Evolutionary conservation across 768 basidiomycete species (phyloP), one percentile per base, ranked within the genome.

Genomic region (Pulveroboletus sp.): DNA sequence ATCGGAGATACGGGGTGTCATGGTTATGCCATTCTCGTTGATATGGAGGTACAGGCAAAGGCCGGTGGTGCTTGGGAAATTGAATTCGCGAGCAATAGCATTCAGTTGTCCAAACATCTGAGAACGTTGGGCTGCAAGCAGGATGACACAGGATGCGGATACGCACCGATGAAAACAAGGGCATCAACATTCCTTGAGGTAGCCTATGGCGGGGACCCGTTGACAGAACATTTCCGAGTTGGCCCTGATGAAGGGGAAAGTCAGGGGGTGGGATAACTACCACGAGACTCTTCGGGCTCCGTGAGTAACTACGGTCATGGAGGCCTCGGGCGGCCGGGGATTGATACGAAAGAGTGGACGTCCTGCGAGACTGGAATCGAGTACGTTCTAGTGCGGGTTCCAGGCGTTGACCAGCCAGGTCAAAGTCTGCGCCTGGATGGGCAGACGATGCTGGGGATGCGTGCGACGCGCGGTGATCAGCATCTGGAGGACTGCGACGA

Each of bases 51-150:
- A 92, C n/a, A 91, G 75, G 62, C 84, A 87, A n/a, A 92, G 61
- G 20, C 90, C 90, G 9, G 77, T 63, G 19, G 77, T 84, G 61
- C 84, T 87, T 0, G 90, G 90, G 55, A 91, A 87, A 60, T 80
- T 85, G 69, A 84, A 91, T 64, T 92, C 89, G 42, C 81, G 79
- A 5, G 88, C 87, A 51, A 93, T 90, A 10, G 87, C 85, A 24
- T 77, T 76, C 29, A 91, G 70, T 66, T 93, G 90, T 14, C 77
- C 81, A 59, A 81, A 82, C 74, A 91, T 79, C 90, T 92, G 44
- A 8, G 47, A 37, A 52, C 38, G 9, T 50, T 35, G 38, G 38
- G 33, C 44, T 23, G 33, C 40, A 43, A 36, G 16, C 14, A 19
- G 37, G 12, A 46, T 1, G 44, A 21, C n/a, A 27, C 14, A 21